Conservation (phyloP, 1,139 yeast species). For the Geotrichum candidum region DNA sequence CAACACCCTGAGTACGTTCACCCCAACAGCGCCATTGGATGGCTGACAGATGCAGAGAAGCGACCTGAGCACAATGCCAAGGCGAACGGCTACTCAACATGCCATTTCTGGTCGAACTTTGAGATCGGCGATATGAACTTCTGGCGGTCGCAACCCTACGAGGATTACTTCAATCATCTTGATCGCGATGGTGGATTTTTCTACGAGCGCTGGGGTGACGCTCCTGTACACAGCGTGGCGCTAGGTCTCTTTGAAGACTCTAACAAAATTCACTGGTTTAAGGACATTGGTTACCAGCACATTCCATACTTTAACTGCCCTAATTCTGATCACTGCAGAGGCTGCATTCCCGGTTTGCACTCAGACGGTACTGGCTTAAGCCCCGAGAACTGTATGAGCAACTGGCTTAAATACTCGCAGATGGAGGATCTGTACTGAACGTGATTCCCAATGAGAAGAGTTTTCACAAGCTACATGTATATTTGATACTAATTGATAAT, state of each 20-base stretch:
- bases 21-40: constrained; percentile 50
- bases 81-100: constrained; percentile 60
- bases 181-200: constrained; percentile 73
- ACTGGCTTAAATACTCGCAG: constrained; percentile 50
- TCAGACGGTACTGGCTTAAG: constrained; percentile 40
- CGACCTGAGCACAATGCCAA: constrained; percentile 32
- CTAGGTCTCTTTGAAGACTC: constrained; percentile 68
- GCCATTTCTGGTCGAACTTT: constrained; percentile 86
- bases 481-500: too few species aligned
- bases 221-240: constrained; percentile 79
- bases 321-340: constrained; percentile 36
- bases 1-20: constrained; percentile 52
- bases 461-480: too few species aligned
- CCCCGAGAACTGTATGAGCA: constrained; percentile 67
- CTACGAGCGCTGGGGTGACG: constrained; percentile 91
- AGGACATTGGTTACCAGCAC: constrained; percentile 77
- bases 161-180: constrained; percentile 55
- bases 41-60: constrained; percentile 23
- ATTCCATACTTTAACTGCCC: constrained; percentile 75
- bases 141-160: constrained; percentile 60
- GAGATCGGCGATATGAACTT: constrained; percentile 79
- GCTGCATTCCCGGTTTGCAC: constrained; percentile 46
- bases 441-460: too few species aligned
- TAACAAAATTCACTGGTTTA: constrained; percentile 72
- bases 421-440: constrained; percentile 12